Evolutionary conservation across 2,329 filamentous ascomycete genomes (phyloP).

Genomic region (Dendryphion nanum): DNA sequence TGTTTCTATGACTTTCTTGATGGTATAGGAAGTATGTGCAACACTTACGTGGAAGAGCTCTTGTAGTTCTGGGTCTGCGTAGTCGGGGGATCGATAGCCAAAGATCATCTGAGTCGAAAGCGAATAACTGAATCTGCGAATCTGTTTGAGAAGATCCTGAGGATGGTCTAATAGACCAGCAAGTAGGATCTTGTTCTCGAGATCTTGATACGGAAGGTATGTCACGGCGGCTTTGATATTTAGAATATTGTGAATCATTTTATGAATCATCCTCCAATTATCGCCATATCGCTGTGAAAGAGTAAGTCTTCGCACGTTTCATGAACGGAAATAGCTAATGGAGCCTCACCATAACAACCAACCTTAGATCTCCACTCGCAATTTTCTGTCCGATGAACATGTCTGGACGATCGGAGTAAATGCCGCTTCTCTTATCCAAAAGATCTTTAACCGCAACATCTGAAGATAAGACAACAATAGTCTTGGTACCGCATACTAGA

Average conservation of each 20-base stretch:
- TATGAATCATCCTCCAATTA: neutral
- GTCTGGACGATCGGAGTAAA: constrained; percentile 16
- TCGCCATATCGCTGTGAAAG: constrained; percentile 30
- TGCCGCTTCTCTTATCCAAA: constrained; percentile 44
- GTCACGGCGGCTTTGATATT: constrained; percentile 4
- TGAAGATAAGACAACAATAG: constrained; percentile 49
- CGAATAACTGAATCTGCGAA: constrained; percentile 48
- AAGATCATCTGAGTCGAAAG: constrained; percentile 51
- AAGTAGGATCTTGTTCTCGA: constrained; percentile 47
- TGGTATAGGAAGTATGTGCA: neutral
- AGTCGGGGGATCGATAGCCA: constrained; percentile 29
- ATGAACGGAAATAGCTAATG: neutral
- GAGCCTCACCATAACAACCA: constrained; percentile 17
- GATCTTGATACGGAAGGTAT: constrained; percentile 55
- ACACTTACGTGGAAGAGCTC: neutral
- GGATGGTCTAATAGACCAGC: constrained; percentile 46
- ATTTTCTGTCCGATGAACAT: constrained; percentile 9
- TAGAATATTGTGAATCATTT: constrained; percentile 5
- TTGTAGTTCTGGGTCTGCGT: constrained; percentile 1
- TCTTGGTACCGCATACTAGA: constrained; percentile 50
- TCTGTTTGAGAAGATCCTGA: constrained; percentile 40
- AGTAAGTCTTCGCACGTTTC: neutral
- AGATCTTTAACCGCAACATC: constrained; percentile 51
- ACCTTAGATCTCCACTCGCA: constrained; percentile 13
- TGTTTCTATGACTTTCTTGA: too few species aligned